Evolutionary conservation across 129 eudicot species (phyloP), one percentile per base, ranked within the genome.

Genomic region (Pseudognaphalium luteoalbum): DNA sequence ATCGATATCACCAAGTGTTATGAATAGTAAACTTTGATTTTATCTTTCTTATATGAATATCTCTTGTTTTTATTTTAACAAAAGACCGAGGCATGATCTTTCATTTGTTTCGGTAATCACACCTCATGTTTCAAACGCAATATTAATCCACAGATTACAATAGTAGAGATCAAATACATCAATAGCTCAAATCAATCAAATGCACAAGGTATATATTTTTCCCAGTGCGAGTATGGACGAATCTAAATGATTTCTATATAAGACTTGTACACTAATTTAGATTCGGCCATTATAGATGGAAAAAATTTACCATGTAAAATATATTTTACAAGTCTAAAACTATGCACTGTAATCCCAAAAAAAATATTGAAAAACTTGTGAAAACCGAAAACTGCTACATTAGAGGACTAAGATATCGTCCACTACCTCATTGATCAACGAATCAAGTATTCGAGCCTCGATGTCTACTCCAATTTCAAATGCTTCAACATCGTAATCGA

Each of bases 371-470:
- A 67, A 65, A 73, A 68, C 75, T 68, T 78, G 47, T 34, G 4
- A 41, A 5, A 54, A 64, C 17, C 29, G 10, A 57, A 42, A 66
- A 77, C 30, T 15, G 20, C 51, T 42, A 37, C 30, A 8, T 77
- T 28, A 91, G 34, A 83, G 85, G 35, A 80, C 69, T 74, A 89
- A 76, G 11, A 89, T 70, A 82, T 94, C 99, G 70, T 86, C 86
- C 61, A 89, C 88, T 2, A 89, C 86, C 77, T 94, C 99, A 77
- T 84, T 80, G 78, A 94, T 80, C 89, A 94, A 89, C 80, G 81
- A 81, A 85, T 85, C 83, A 30, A 91, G 81, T 58, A 94, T 80
- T 61, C 89, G 80, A 2, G 74, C 72, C 84, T 94, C 92, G 50
- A 94, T 85, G 80, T 89, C 86, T 0, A 84, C 76, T 80, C 99